Evolutionary conservation across 2,329 filamentous ascomycete genomes (phyloP).

Genomic region (Fusarium irregulare): DNA sequence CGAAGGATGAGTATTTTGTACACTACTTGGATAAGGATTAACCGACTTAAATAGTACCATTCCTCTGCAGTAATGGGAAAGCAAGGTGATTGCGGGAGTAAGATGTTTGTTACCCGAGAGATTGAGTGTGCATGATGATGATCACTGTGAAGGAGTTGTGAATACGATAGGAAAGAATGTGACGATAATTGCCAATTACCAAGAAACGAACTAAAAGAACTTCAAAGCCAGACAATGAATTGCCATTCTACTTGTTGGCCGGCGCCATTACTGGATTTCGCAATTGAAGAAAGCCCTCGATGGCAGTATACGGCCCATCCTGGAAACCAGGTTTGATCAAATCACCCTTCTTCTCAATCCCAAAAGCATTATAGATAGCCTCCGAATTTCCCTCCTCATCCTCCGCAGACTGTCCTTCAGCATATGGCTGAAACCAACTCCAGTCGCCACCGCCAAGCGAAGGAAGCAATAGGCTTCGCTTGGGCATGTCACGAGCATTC

Average conservation of each 20-base stretch:
- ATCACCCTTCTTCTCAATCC: slow-evolving; percentile 2
- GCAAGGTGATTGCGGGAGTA: too few relatives aligned
- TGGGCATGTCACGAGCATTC: not conserved
- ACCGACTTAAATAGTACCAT: too few relatives aligned
- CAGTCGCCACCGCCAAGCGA: slow-evolving; percentile 42
- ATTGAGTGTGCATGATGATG: too few relatives aligned
- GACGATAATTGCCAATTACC: too few relatives aligned
- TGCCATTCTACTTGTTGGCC: not conserved
- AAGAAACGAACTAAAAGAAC: too few relatives aligned
- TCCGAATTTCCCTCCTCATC: not conserved
- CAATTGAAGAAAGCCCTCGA: slow-evolving; percentile 24
- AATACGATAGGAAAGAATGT: too few relatives aligned
- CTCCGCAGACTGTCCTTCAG: not conserved
- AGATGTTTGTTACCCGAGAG: too few relatives aligned
- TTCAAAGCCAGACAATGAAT: too few relatives aligned
- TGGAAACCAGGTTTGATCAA: not conserved
- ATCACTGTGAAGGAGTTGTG: too few relatives aligned
- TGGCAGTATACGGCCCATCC: slow-evolving; percentile 16
- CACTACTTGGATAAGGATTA: not conserved
- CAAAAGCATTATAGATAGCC: not conserved
- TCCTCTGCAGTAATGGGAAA: too few relatives aligned
- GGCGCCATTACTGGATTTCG: not conserved
- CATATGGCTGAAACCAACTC: slow-evolving; percentile 52
- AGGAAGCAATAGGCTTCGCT: slow-evolving; percentile 32
- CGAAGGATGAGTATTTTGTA: slow-evolving; percentile 3